Conservation (phyloP, 2,329 filamentous ascomycete species). For the Colletotrichum sp. region DNA sequence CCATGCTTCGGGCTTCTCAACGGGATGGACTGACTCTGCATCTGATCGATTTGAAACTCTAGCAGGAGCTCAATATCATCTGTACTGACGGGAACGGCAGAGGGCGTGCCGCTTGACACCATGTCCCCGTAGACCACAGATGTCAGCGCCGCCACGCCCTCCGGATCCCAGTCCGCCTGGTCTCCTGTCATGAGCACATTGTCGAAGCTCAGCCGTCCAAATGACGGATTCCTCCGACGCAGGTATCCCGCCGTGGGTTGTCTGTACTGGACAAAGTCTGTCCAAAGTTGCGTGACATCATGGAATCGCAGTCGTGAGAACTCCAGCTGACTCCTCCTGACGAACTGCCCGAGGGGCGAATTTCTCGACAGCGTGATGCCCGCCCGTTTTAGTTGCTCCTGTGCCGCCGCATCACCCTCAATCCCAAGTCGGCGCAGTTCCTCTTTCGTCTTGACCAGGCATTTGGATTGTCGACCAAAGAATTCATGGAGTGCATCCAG, state of each 20-base stretch:
- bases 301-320: constrained; percentile 82
- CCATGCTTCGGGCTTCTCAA: not conserved
- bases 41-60: constrained; percentile 86
- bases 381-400: constrained; percentile 34
- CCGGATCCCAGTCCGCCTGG: constrained; percentile 51
- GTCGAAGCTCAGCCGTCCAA: constrained; percentile 64
- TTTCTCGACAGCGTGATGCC: constrained; percentile 70
- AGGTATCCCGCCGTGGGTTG: constrained; percentile 74
- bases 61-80: constrained; percentile 83
- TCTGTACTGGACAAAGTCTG: constrained; percentile 80
- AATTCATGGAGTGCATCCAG: constrained; percentile 82
- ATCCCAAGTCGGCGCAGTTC: constrained; percentile 61
- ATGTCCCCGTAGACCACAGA: constrained; percentile 59
- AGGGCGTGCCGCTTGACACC: constrained; percentile 46
- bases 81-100: constrained; percentile 64
- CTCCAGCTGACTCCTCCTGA: constrained; percentile 79
- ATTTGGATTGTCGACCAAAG: constrained; percentile 63
- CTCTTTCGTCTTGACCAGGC: constrained; percentile 68
- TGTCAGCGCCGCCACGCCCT: constrained; percentile 50
- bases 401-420: constrained; percentile 44
- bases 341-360: constrained; percentile 82
- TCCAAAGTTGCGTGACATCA: constrained; percentile 81
- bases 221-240: constrained; percentile 65
- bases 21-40: constrained; percentile 69
- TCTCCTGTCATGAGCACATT: constrained; percentile 57